Evolutionary conservation across 129 eudicot species (phyloP), one percentile per base, ranked within the genome.

Genomic region (Oenanthe sinensis): DNA sequence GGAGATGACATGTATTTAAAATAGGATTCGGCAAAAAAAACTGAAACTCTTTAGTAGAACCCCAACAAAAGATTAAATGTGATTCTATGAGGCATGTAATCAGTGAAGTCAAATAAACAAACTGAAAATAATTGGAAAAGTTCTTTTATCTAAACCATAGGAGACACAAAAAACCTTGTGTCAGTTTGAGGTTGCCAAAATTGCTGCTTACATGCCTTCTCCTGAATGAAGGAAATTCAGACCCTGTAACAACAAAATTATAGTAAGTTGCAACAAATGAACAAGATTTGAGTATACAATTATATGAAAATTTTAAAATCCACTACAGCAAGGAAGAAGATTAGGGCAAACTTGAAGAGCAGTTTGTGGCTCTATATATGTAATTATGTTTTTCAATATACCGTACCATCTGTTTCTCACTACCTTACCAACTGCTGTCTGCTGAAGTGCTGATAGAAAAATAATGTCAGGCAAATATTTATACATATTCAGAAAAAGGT

Each of bases 221-320:
- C 83, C 93, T 84, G 55, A 84, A 79, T 45, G 91, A 81, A 81
- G 93, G 87, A 79, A 89, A 76, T 42, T 78, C 68, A 47, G 89
- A 76, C 54, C 87, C 91, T 87, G 76, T 73, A 69, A 76, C 60
- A 6, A 77, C 33, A 75, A 72, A 28, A 44, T 42, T 48, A 74
- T 55, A 81, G 42, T 71, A 37, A 69, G 45, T 36, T 69, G 13
- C 46, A 10, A 43, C 68, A 5, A 6, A 8, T 45, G 5, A 26
- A 75, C 28, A 20, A 42, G 45, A 36, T 37, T 76, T 43, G 49
- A 28, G 11, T 7, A 28, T 45, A 5, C n/a, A 45, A 45, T 24
- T 22, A 74, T 8, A 74, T 74, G 55, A 26, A 10, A 30, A 22
- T 13, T 33, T 33, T n/a, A 20, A 73, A 3, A 44, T 44, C 37